Evolutionary conservation across 1,284 basidiomycete species (phyloP).

Genomic region (Leccinum fuscescens): DNA sequence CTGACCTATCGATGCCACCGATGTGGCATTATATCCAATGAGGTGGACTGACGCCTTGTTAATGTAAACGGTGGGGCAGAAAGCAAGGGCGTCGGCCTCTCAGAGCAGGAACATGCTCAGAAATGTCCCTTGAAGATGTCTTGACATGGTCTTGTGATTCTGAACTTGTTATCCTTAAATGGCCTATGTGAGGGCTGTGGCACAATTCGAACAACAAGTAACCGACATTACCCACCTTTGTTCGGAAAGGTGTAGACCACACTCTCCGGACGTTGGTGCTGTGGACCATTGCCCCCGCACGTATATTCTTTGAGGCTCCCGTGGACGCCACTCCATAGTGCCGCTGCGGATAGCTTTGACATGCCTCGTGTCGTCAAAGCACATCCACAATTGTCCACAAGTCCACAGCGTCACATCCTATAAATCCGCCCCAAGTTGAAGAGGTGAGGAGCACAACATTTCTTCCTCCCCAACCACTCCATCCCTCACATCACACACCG

Average conservation of each 20-base stretch:
- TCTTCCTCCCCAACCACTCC: neutral
- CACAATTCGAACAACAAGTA: neutral
- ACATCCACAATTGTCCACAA: conserved; percentile 24
- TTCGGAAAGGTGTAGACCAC: neutral
- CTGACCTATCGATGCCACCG: neutral
- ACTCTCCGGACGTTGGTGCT: neutral
- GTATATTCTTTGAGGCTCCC: conserved; percentile 8
- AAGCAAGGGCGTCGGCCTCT: neutral
- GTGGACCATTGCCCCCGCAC: neutral
- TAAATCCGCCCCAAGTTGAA: conserved; percentile 18
- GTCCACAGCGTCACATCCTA: conserved; percentile 10
- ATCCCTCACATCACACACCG: neutral
- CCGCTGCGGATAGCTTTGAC: conserved; percentile 15
- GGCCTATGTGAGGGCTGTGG: neutral
- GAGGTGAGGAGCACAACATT: neutral
- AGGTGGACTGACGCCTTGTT: neutral
- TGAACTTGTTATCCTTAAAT: neutral
- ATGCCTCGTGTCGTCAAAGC: conserved; percentile 31
- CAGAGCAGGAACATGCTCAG: neutral
- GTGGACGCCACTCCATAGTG: conserved; percentile 17
- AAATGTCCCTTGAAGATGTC: neutral
- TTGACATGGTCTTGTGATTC: neutral
- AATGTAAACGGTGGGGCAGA: neutral
- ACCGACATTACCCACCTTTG: neutral
- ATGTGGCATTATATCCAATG: neutral